These are phyloP conservation scores for Podila epigama DNA, from an alignment of 192 early-diverging fungal species.

Conservation along the genomic window DNA sequence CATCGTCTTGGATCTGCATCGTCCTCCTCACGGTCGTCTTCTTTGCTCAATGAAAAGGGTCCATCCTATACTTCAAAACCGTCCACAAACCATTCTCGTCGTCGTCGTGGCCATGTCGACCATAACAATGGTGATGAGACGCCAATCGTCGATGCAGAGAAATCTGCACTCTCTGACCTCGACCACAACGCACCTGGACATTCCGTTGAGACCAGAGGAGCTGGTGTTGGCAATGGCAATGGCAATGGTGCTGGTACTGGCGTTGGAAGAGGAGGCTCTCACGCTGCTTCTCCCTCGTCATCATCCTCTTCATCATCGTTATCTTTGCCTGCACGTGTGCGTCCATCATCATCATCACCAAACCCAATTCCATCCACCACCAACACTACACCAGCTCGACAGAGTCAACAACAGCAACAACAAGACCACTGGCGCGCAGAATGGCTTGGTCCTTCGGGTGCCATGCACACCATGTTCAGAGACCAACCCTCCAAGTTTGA, in stretches of 20 bases:
- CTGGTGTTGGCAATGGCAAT: too few relatives aligned
- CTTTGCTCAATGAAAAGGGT: not conserved
- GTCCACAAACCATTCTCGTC: too few relatives aligned
- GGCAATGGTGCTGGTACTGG: too few relatives aligned
- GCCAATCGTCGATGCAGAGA: too few relatives aligned
- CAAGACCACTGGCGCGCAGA: conserved; percentile 36
- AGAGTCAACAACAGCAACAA: not conserved
- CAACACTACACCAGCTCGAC: not conserved
- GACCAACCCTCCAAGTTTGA: conserved; percentile 39
- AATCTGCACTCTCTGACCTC: too few relatives aligned
- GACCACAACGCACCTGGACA: too few relatives aligned
- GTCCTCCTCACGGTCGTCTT: not conserved
- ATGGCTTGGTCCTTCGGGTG: conserved; percentile 42
- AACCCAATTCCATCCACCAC: not conserved
- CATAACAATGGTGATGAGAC: too few relatives aligned
- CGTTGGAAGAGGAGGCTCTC: too few relatives aligned
- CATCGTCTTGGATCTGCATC: not conserved
- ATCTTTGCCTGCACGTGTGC: too few relatives aligned
- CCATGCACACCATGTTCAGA: conserved; percentile 33
- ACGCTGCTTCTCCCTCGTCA: not conserved
- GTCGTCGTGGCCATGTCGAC: too few relatives aligned
- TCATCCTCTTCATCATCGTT: not conserved
- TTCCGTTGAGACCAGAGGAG: too few relatives aligned
- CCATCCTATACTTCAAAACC: too few relatives aligned
- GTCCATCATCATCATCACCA: not conserved